phyloP scores from a whole-genome alignment of 202 grass and related monocot genomes.

The Bolboschoenoplectus hybrid region DNA sequence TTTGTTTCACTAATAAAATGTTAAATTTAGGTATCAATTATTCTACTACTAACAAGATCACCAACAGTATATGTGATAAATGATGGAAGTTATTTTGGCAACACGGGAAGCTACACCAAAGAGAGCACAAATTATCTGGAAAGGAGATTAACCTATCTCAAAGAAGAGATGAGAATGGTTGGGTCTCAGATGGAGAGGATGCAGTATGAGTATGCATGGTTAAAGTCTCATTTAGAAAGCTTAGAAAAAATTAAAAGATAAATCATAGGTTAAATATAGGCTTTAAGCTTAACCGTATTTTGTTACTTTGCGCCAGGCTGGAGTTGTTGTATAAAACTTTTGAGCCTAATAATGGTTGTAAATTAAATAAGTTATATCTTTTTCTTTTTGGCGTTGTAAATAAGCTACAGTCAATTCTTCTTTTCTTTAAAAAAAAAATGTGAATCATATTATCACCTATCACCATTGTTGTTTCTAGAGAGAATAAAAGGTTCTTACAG shows the following conservation, averaged over 20 bases:
- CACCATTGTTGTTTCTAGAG: no score
- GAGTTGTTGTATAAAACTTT: background rate
- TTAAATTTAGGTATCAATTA: slow-evolving; percentile 64
- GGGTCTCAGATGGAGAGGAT: slow-evolving; percentile 78
- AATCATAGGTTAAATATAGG: slow-evolving; percentile 41
- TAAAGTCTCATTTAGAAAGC: slow-evolving; percentile 63
- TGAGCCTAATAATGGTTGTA: slow-evolving; percentile 22
- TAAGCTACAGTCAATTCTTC: background rate
- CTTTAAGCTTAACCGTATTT: background rate
- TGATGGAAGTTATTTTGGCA: slow-evolving; percentile 38
- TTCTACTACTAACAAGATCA: slow-evolving; percentile 63
- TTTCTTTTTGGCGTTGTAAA: background rate
- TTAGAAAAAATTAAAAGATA: slow-evolving; percentile 57
- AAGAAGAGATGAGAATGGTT: slow-evolving; percentile 70
- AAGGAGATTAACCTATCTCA: slow-evolving; percentile 62
- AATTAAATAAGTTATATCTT: background rate
- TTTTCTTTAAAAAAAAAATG: background rate
- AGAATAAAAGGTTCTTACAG: background rate
- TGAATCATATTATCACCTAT: background rate
- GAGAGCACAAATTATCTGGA: slow-evolving; percentile 62
- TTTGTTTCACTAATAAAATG: slow-evolving; percentile 23
- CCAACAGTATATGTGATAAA: slow-evolving; percentile 64
- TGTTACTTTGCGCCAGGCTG: slow-evolving; percentile 40
- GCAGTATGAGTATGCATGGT: slow-evolving; percentile 65
- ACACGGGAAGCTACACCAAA: slow-evolving; percentile 45